Evolutionary conservation across 768 basidiomycete species (phyloP), one percentile per base, ranked within the genome.

Genomic region (Tricholoma matsutake): DNA sequence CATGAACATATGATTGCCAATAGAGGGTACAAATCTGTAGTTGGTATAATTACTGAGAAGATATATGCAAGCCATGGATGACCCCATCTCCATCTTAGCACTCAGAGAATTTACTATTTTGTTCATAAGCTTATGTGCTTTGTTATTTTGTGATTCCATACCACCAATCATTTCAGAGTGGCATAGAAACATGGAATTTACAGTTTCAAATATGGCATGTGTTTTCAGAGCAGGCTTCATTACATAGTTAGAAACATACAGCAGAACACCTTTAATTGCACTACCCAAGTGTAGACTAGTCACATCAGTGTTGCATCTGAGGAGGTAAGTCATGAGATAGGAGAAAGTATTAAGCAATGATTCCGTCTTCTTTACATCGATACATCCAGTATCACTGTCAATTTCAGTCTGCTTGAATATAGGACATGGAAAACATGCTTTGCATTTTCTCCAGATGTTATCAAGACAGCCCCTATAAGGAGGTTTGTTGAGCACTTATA

Each of bases 301-400:
- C 22, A 25, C 22, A 25, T 25, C 22, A 25, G 2, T 25, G 22
- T 25, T 25, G 35, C 72, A 73, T 2, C 72, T 14, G 2, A 72
- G 16, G 0, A 71, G 41, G 54, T 73, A 25, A 75, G 73, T 66
- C 0, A 76, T 5, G 1, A 56, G n/a, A 2, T 65, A 58, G 0
- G 68, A 69, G 13, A 71, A 64, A 0, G 63, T 70, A 59, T 78
- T 79, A 6, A 79, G 54, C 63, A 54, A 64, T 2, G 64, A n/a
- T 58, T 78, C 76, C 2, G 54, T 35, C 52, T 72, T 68, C 68
- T 72, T 70, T 61, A 71, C 56, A 60, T 63, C 8, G 18, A 65
- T 49, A 63, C 54, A 11, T 8, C 69, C 76, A 34, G 72, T 69
- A 0, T 39, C 45, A 6, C 65, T 31, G 45, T 71, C 72, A 7